phyloP scores from a whole-genome alignment of 495 filamentous ascomycete species.

The Physcia stellaris region DNA sequence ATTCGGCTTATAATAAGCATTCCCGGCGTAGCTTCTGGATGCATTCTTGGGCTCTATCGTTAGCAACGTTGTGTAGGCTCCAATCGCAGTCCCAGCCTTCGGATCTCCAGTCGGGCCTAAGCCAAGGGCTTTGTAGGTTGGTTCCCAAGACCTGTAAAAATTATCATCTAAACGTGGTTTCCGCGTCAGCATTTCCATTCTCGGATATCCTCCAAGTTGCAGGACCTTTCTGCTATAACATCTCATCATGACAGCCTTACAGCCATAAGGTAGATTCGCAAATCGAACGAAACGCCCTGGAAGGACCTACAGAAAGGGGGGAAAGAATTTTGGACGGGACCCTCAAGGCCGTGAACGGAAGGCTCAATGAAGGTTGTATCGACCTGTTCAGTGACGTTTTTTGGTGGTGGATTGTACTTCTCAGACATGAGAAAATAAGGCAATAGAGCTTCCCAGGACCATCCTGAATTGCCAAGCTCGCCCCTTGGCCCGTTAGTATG shows the following conservation, averaged over 20 bases:
- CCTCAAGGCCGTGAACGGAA: conserved; percentile 8
- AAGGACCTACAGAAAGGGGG: too few relatives aligned
- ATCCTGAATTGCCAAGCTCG: conserved; percentile 35
- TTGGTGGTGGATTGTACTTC: conserved; percentile 8
- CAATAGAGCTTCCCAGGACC: conserved; percentile 36
- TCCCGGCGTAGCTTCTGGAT: conserved; percentile 37
- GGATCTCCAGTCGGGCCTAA: conserved; percentile 24
- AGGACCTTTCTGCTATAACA: too few relatives aligned
- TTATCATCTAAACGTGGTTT: too few relatives aligned
- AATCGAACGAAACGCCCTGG: too few relatives aligned
- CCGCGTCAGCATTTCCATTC: too few relatives aligned
- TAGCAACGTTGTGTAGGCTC: conserved; percentile 24
- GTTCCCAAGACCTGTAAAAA: conserved; percentile 13
- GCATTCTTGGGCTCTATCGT: conserved; percentile 28
- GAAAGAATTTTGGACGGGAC: conserved; percentile 16
- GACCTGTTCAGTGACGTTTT: conserved; percentile 1
- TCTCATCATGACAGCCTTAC: not conserved
- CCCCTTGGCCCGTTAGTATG: too few relatives aligned
- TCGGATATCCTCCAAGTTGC: too few relatives aligned
- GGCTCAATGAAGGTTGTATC: conserved; percentile 11
- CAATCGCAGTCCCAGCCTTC: conserved; percentile 24
- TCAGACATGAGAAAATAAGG: conserved; percentile 25
- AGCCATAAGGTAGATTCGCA: too few relatives aligned
- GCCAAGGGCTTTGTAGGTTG: conserved; percentile 17
- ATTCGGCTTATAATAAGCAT: conserved; percentile 29